Evolutionary conservation across 2,329 filamentous ascomycete genomes (phyloP), one percentile per base, ranked within the genome.

Genomic region (Hymenoscyphus fraxineus): DNA sequence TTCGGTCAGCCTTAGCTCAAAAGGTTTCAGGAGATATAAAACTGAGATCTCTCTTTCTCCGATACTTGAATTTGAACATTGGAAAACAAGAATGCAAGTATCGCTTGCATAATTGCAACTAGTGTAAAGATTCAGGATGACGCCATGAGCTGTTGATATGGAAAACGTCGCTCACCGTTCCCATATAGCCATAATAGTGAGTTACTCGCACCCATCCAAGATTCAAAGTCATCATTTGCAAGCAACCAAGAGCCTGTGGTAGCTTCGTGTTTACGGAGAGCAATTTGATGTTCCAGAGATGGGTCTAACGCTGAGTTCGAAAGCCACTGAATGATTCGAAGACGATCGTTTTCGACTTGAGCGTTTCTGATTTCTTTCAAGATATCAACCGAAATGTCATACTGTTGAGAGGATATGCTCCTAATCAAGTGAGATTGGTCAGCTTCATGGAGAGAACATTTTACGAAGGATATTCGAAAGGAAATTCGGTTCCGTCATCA

Each of bases 141-240:
- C 9, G 35, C 35, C 35, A 10, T 35, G 35, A 10, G 4, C 35
- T 35, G 9, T 35, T 7, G 35, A 31, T 16, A 5, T 41, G n/a
- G 32, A 12, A 35, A 35, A 10, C 9, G 9, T 7, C 35, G 9
- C 35, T 60, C 35, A 67, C 61, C 65, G 12, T 61, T 61, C 13
- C 66, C 67, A 59, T 67, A 41, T 2, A 68, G 59, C 66, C 66
- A 69, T 0, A 68, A 32, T 32, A 67, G 60, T n/a, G 62, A 64
- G 19, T 65, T 68, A 1, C 2, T 9, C 0, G 31, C 6, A 16
- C 27, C 38, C 2, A 55, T 44, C 65, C 66, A 69, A 15, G 0
- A 54, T 13, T 58, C n/a, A 44, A 65, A 55, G 12, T 59, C 39
- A 7, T 61, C 1, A 15, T 57, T 59, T 1, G 68, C 22, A 31